Conservation (phyloP, 2,329 filamentous ascomycete species). For the Xylariaceae sp. region DNA sequence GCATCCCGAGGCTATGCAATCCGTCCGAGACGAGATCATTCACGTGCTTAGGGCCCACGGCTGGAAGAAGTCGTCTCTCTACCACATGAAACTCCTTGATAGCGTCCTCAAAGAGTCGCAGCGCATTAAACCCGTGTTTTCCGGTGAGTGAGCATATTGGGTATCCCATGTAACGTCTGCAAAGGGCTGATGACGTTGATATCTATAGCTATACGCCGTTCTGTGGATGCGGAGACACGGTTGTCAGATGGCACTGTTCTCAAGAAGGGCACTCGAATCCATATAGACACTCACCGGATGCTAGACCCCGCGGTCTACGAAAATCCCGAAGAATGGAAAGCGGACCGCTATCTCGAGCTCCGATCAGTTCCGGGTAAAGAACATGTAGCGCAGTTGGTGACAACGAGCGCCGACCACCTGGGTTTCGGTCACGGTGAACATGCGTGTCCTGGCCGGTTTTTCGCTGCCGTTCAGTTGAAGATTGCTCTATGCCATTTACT, state of each 20-base stretch:
- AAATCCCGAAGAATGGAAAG: conserved; percentile 25
- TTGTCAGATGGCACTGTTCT: conserved; percentile 25
- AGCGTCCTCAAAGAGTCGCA: conserved; percentile 38
- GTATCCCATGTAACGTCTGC: neutral
- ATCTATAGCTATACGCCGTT: conserved; percentile 23
- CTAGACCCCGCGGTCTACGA: conserved; percentile 23
- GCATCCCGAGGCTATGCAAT: conserved; percentile 39
- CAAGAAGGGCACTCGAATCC: conserved; percentile 22
- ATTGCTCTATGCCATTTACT: conserved; percentile 24
- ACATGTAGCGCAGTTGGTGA: conserved; percentile 31
- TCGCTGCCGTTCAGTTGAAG: conserved; percentile 38
- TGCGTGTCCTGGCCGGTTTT: conserved; percentile 31
- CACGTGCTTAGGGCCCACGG: conserved; percentile 21
- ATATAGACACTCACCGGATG: conserved; percentile 27
- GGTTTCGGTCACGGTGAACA: conserved; percentile 38
- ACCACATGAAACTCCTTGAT: conserved; percentile 35
- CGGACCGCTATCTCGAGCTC: conserved; percentile 22
- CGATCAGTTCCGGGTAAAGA: conserved; percentile 23
- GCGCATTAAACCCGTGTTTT: conserved; percentile 28
- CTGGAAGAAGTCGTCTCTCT: conserved; percentile 27
- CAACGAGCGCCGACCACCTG: conserved; percentile 29
- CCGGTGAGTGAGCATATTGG: conserved; percentile 18
- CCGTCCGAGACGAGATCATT: conserved; percentile 42
- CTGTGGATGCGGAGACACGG: conserved; percentile 13
- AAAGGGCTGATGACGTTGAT: neutral